Evolutionary conservation across 768 basidiomycete genomes (phyloP).

Genomic region (Coprinopsis cinerea): DNA sequence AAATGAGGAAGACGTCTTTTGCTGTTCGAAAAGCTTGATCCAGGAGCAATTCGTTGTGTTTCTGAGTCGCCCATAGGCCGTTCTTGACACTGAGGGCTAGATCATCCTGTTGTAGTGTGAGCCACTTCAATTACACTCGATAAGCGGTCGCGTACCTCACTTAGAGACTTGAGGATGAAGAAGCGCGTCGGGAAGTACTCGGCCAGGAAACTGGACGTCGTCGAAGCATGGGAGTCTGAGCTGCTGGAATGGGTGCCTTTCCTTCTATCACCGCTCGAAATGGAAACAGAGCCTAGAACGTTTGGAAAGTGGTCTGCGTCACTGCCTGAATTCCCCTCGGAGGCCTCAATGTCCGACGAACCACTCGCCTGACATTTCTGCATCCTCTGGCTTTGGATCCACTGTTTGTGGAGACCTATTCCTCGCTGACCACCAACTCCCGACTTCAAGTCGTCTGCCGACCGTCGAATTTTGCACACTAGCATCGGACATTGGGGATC

Average conservation of each 20-base stretch:
- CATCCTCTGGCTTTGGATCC: constrained; percentile 61
- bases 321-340: constrained; percentile 17
- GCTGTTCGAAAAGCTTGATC: constrained; percentile 93
- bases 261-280: constrained; percentile 29
- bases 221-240: constrained; percentile 71
- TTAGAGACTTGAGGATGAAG: constrained; percentile 88
- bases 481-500: constrained; percentile 72
- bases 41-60: constrained; percentile 84
- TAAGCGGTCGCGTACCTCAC: constrained; percentile 46
- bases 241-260: constrained; percentile 28
- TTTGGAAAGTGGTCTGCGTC: constrained; percentile 21
- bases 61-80: constrained; percentile 89
- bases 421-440: constrained; percentile 93
- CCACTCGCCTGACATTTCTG: constrained; percentile 24
- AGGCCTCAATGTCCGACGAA: constrained; percentile 14
- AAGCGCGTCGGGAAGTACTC: constrained; percentile 82
- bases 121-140: background rate
- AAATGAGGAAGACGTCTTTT: constrained; percentile 82
- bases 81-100: constrained; percentile 73
- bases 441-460: constrained; percentile 80
- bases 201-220: constrained; percentile 73
- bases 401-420: constrained; percentile 74
- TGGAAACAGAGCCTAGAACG: constrained; percentile 21
- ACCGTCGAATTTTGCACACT: constrained; percentile 76
- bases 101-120: constrained; percentile 47